Evolutionary conservation across 1,139 yeast genomes (phyloP), one percentile per base, ranked within the genome.

Genomic region (Diutina mesorugosa): DNA sequence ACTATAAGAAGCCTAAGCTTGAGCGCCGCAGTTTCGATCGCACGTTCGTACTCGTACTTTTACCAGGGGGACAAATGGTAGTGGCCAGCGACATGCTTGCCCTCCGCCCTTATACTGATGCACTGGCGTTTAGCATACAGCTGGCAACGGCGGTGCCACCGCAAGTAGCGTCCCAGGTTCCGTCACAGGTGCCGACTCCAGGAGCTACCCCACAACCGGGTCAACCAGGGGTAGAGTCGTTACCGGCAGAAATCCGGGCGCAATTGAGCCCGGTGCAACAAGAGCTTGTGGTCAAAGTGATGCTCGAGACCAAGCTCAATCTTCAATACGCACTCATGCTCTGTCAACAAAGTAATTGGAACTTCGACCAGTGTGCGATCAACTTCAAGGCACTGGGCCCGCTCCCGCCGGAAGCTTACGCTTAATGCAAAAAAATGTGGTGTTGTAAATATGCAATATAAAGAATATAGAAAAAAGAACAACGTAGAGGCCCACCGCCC

Each of bases 271-370:
- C 80, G 0, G 68, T 71, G 0, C 96, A 90, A 66, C 83, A 85
- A 61, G 86, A 84, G 60, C 70, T 89, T 9, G 76, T 89, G 29
- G 78, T 80, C 30, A 84, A 80, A 63, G 72, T 93, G 32, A 80
- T 86, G 69, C 69, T 79, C 55, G 90, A 87, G 61, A 93, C 98
- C 0, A 82, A 84, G 57, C 73, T 93, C 61, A 90, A 81, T 62
- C 75, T 88, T 30, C 87, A 87, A 63, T 93, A 84, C 67, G 89
- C 95, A 1, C 72, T 84, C 45, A 83, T 91, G 90, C 78, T 95
- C 56, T 87, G 93, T 57, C 91, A 90, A 66, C 97, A 90, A 68
- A 90, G 96, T 64, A 78, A 81, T 57, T 91, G 96, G 91, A 87
- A 89, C 69, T 84, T 81, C 63, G 84, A 81, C 55, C 79, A 74